Conservation (phyloP, 257 asterid species). For the Coffea eugenioides region DNA sequence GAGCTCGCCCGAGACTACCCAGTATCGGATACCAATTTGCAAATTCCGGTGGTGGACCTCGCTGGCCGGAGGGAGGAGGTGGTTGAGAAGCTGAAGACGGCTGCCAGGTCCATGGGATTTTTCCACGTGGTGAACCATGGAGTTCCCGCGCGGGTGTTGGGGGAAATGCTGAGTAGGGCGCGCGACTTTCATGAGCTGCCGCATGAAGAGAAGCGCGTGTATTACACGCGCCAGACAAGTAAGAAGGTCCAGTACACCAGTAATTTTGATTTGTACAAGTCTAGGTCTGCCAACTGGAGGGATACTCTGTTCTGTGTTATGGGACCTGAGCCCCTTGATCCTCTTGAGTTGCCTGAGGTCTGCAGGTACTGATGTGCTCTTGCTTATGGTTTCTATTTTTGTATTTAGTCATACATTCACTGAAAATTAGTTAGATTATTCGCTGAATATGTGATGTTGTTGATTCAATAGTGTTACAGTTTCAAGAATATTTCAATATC, state of each 20-base stretch:
- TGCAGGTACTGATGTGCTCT: slow-evolving; percentile 8
- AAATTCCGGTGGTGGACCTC: slow-evolving; percentile 22
- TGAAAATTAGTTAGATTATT: background rate
- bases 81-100: slow-evolving; percentile 8
- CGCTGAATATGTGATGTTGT: background rate
- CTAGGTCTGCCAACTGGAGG: slow-evolving; percentile 11
- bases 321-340: slow-evolving; percentile 18
- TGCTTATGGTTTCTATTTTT: background rate
- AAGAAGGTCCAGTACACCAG: background rate
- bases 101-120: slow-evolving; percentile 19
- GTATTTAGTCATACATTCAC: background rate
- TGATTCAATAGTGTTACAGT: background rate
- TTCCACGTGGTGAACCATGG: slow-evolving; percentile 25
- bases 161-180: slow-evolving; percentile 12
- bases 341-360: slow-evolving; percentile 17
- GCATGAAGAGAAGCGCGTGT: slow-evolving; percentile 4
- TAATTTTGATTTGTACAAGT: slow-evolving; percentile 12
- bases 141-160: slow-evolving; percentile 1
- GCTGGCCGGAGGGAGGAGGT: slow-evolving; percentile 10
- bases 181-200: slow-evolving; percentile 17
- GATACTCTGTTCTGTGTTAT: slow-evolving; percentile 4
- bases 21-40: slow-evolving; percentile 10
- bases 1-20: slow-evolving; percentile 17
- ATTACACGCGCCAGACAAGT: background rate
- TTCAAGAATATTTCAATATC: background rate